A percentile compares a stretch with the other conserved stretches of the same genome.
Evolutionary conservation across 768 basidiomycete genomes (phyloP).

Genomic region (Dendrothele bispora): DNA sequence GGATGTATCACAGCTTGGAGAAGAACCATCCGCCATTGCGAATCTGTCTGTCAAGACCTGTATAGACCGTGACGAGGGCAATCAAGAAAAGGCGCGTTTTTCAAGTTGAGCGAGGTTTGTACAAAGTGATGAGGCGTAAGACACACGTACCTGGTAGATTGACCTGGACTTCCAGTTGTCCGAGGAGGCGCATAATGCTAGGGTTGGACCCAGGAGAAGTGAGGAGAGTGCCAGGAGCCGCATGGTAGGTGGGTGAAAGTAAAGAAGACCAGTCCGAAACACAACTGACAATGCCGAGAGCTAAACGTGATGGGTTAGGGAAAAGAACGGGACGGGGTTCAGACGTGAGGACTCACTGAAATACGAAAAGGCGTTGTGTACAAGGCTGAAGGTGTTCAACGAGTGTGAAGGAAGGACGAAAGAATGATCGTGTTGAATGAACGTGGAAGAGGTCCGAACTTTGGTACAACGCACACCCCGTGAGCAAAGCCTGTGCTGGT

Average conservation of each 20-base stretch:
- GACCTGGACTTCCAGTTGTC: slow-evolving; percentile 23
- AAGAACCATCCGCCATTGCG: slow-evolving; percentile 47
- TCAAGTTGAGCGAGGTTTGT: background rate
- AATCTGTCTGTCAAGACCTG: slow-evolving; percentile 70
- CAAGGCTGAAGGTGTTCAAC: no score
- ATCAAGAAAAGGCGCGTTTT: background rate
- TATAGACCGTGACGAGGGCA: background rate
- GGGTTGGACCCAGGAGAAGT: background rate
- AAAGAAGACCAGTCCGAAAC: no score
- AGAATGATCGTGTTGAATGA: no score
- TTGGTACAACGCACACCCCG: no score
- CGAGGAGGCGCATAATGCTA: slow-evolving; percentile 1
- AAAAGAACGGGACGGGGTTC: no score
- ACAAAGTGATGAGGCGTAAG: background rate
- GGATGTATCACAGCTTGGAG: slow-evolving; percentile 51
- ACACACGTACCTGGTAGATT: slow-evolving; percentile 23
- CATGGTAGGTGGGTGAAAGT: background rate
- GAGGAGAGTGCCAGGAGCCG: background rate
- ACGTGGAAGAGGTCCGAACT: no score
- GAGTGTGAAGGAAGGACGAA: no score
- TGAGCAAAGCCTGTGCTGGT: no score
- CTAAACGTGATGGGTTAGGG: background rate
- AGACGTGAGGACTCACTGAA: no score
- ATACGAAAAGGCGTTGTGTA: no score
- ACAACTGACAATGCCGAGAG: no score